A percentile compares a stretch with the other conserved stretches of the same genome.
Conservation (phyloP, 106 monocot species). For the Phalaenopsis aphrodite region DNA sequence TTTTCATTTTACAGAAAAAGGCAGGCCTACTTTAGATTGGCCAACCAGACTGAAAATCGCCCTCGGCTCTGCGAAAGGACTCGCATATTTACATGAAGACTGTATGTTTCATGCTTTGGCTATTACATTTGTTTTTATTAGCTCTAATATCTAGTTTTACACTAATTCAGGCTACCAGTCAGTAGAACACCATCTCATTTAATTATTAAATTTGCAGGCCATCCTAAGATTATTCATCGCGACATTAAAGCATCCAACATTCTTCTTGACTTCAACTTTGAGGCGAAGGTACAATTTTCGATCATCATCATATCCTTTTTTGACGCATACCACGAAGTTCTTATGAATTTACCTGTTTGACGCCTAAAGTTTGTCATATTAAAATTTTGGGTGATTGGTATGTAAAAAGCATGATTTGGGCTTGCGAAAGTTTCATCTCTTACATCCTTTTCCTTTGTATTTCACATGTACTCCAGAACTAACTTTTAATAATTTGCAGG, state of each 20-base stretch:
- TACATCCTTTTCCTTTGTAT: not conserved
- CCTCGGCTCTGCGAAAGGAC: conserved; percentile 65
- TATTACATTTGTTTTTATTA: not conserved
- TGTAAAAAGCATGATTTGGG: too few relatives aligned
- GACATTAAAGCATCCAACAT: conserved; percentile 68
- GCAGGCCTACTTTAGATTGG: conserved; percentile 47
- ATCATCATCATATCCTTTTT: not conserved
- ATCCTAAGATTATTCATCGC: conserved; percentile 64
- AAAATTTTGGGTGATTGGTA: too few relatives aligned
- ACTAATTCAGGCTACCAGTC: not conserved
- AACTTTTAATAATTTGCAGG: conserved; percentile 25
- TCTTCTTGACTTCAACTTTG: conserved; percentile 64
- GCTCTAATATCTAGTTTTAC: not conserved
- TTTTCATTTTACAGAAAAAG: conserved; percentile 28
- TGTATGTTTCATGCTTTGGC: conserved; percentile 26
- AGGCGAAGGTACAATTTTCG: conserved; percentile 55
- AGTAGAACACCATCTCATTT: not conserved
- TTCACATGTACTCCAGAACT: not conserved
- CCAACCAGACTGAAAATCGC: conserved; percentile 66
- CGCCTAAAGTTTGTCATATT: too few relatives aligned
- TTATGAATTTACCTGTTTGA: too few relatives aligned
- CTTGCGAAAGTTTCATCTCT: too few relatives aligned
- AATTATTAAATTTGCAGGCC: conserved; percentile 26
- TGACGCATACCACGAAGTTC: too few relatives aligned
- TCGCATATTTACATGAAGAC: conserved; percentile 82